A percentile compares a stretch with the other conserved stretches of the same genome.
phyloP scores from a whole-genome alignment of 768 basidiomycete species.

The Lentinula sp. region DNA sequence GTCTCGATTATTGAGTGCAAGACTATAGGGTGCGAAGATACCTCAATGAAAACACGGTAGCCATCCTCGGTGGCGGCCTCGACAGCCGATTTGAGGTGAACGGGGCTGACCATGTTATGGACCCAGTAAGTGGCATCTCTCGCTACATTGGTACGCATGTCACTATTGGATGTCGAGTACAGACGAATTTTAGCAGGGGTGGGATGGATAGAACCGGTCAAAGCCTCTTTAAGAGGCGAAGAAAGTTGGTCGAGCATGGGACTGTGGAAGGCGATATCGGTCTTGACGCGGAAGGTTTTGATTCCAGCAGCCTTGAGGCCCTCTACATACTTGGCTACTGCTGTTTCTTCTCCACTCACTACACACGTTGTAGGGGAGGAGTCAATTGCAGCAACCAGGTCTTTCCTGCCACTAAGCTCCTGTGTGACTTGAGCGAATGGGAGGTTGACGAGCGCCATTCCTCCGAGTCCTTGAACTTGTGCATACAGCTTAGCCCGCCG shows the following conservation, averaged over 20 bases:
- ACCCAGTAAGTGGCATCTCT: neutral
- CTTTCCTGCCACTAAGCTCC: neutral
- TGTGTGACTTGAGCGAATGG: neutral
- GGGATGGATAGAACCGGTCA: neutral
- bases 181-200: neutral
- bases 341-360: neutral
- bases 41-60: neutral
- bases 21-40: neutral
- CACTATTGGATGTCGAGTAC: neutral
- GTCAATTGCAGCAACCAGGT: neutral
- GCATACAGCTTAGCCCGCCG: neutral
- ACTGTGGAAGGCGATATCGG: slow-evolving; percentile 1
- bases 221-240: neutral
- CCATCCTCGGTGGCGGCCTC: neutral
- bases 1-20: neutral
- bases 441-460: neutral
- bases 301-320: neutral
- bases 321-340: neutral
- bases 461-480: neutral
- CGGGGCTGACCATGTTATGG: slow-evolving; percentile 1
- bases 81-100: neutral
- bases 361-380: neutral
- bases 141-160: neutral
- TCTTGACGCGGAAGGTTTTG: slow-evolving; percentile 1
- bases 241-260: slow-evolving; percentile 2